Base-by-base conservation (phyloP, 176 grass and related monocot genomes). In the Aegilops longissima region DNA sequence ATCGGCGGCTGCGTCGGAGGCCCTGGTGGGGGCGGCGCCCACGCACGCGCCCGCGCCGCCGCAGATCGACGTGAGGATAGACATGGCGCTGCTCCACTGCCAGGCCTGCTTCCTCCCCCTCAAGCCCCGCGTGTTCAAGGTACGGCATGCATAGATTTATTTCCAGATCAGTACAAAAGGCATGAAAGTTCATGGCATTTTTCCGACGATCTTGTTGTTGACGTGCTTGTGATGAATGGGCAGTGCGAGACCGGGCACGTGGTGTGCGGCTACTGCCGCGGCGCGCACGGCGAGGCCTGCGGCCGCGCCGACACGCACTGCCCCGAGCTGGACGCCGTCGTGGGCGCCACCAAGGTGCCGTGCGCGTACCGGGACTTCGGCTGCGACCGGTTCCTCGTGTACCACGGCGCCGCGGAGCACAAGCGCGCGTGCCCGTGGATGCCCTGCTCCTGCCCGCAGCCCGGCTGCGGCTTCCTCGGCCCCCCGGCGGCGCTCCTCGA, bases 121-220 rank as follows among this genome's bases (percentile, higher is more conserved):
- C 77, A 81, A 73, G 77, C 77, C 85, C 14, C 78, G 77, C 56
- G 80, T 44, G 2, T 87, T 73, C 77, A 63, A 73, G 85, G 85
- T 87, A 27, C 21, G 42, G 4, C 70, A 8, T 27, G 6, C 21
- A 0, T 47, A 75, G 23, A 75, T 75, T 49, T 24, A 7, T 47
- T 74, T 44, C 5, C 23, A 44, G 16, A 25, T 27, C 8, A 27
- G 4, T 13, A 61, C 33, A 8, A 16, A 8, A 16, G n/a, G 18
- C 3, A 27, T 4, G 3, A 9, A 17, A 1, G 29, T 4, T 1
- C 12, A 0, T 45, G 35, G 21, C 9, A 11, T 25, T 75, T 72
- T 10, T 45, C 8, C 14, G 8, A n/a, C 23, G 39, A 74, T 27
- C 39, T 74, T 76, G 6, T 13, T 2, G 25, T 17, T 5, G 3